Base-by-base conservation (phyloP, 73 alveolate genomes). In the Effrenium voratum region DNA sequence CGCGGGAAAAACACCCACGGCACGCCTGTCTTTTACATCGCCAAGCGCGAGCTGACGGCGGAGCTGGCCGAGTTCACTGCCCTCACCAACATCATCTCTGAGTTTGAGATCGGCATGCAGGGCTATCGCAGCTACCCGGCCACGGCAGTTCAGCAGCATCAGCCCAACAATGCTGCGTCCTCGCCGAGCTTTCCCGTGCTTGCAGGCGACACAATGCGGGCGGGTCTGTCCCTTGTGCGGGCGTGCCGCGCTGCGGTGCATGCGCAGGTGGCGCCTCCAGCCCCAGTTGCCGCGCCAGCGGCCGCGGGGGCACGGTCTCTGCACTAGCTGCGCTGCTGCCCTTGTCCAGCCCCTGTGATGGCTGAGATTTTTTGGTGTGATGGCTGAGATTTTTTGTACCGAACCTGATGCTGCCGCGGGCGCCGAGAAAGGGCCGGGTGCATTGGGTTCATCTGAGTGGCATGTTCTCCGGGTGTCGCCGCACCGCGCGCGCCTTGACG, bases 1-100 rank as follows among this genome's bases (percentile, higher is more conserved):
- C 1, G 8, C 36, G 60, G 60, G 60, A 76, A 76, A 15, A 76
- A 76, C 38, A 40, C 87, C 1, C 87, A 41, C 38, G 87, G 87
- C 32, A 76, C 36, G 34, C 87, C 87, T 36, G 38, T 38, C 50
- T 76, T 76, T 36, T 76, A 76, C 60, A 38, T 76, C 36, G 87
- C 19, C 32, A 76, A 76, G 60, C 87, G 87, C 10, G 3, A 40
- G 60, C 59, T 76, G 24, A 1, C 34, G 22, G 63, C 59, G 5
- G 87, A 6, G 22, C 19, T 12, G 59, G 41, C 36, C 30, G 87
- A 38, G 36, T 47, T 38, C 87, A 32, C 5, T 12, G 38, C 13
- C 50, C 19, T 76, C 40, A 40, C 40, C 16, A 5, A 76, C 38
- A 2, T 41, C 41, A 32, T 41, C 60, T 55, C 41, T 22, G 40